Conservation (phyloP, 306 rosid genomes). For the Quercus suber region DNA sequence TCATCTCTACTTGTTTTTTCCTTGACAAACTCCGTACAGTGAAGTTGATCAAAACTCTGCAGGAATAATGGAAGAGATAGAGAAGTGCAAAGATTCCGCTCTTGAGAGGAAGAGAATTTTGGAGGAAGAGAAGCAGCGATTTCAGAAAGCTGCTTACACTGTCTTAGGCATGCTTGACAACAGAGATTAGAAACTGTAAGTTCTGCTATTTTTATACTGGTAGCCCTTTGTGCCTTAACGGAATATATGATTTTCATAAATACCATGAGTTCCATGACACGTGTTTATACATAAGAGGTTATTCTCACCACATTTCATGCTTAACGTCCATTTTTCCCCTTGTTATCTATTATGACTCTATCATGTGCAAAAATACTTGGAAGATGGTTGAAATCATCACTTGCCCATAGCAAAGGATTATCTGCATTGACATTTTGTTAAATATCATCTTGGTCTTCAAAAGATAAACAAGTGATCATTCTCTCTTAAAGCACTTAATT, state of each 20-base stretch:
- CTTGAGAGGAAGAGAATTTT: slow-evolving; percentile 57
- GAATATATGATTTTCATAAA: not conserved
- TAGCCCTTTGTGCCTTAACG: not conserved
- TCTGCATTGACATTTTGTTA: not conserved
- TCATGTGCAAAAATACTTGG: not conserved
- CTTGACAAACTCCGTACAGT: slow-evolving; percentile 22
- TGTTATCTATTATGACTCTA: not conserved
- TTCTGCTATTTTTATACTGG: not conserved
- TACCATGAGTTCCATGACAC: not conserved
- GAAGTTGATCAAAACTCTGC: slow-evolving; percentile 65
- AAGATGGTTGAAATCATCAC: not conserved
- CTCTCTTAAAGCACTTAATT: slow-evolving; percentile 62
- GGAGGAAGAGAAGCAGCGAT: slow-evolving; percentile 67
- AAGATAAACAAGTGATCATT: slow-evolving; percentile 62
- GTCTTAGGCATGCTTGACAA: slow-evolving; percentile 63
- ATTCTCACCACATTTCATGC: not conserved
- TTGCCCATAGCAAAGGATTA: not conserved
- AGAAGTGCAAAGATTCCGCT: slow-evolving; percentile 57
- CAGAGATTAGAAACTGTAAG: slow-evolving; percentile 36
- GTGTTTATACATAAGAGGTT: not conserved
- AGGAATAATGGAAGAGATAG: slow-evolving; percentile 59
- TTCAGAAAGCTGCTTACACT: slow-evolving; percentile 78
- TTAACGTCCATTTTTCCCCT: not conserved
- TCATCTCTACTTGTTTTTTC: slow-evolving; percentile 3
- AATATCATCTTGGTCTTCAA: slow-evolving; percentile 26